These are phyloP conservation scores for Trichophyton rubrum DNA, from an alignment of 2,329 filamentous ascomycete species.

Conservation along the genomic window DNA sequence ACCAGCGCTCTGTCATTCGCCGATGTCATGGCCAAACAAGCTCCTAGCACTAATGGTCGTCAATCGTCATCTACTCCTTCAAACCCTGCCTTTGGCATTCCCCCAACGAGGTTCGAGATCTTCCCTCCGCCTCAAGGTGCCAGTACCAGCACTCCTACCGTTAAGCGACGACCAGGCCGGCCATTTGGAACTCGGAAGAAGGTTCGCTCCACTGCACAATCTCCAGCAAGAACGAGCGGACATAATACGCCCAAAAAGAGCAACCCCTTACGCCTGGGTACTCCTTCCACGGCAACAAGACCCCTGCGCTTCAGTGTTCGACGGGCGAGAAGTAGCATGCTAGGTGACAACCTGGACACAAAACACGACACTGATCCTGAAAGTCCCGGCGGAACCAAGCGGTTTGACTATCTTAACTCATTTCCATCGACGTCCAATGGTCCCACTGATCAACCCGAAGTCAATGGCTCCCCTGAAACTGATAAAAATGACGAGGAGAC, in stretches of 20 bases:
- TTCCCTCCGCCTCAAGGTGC: conserved; percentile 28
- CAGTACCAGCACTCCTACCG: conserved; percentile 15
- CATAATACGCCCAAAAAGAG: conserved; percentile 27
- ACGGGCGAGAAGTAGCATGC: conserved; percentile 21
- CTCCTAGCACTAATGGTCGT: conserved; percentile 19
- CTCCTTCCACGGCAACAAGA: conserved; percentile 16
- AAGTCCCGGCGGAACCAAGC: conserved; percentile 3
- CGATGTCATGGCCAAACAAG: conserved; percentile 13
- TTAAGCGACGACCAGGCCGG: conserved; percentile 28
- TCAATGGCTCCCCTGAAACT: background rate
- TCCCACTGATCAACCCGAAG: background rate
- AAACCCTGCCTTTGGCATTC: conserved; percentile 27
- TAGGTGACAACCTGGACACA: conserved; percentile 16
- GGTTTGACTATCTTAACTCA: background rate
- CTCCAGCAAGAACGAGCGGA: conserved; percentile 23
- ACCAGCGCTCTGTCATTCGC: conserved; percentile 19
- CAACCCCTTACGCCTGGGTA: conserved; percentile 20
- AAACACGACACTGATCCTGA: conserved; percentile 1
- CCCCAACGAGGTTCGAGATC: conserved; percentile 33
- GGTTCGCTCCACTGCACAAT: conserved; percentile 21
- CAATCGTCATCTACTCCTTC: conserved; percentile 9
- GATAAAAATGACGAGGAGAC: background rate
- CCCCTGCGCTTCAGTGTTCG: conserved; percentile 19
- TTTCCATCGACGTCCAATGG: background rate
- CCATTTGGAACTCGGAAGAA: conserved; percentile 23